phyloP scores from a whole-genome alignment of 306 rosid species.

The Arachis hypogaea region DNA sequence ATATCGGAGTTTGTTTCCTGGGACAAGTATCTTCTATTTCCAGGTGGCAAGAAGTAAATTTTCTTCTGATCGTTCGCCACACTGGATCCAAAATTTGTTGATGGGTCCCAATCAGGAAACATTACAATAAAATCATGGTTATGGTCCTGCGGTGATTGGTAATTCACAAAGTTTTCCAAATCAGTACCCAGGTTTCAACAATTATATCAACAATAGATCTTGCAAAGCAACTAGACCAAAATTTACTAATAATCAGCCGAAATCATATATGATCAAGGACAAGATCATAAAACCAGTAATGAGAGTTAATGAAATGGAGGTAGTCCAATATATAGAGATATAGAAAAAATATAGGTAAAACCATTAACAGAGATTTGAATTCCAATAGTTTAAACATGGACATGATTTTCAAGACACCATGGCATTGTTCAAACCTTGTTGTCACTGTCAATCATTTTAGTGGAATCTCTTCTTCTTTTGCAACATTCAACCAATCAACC shows the following conservation, averaged over 20 bases:
- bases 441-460: no score
- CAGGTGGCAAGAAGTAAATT: conserved; percentile 43
- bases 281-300: no score
- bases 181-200: conserved; percentile 23
- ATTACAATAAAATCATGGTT: conserved; percentile 78
- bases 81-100: conserved; percentile 38
- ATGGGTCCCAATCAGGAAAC: conserved; percentile 93
- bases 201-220: conserved; percentile 17
- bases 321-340: no score
- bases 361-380: no score
- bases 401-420: no score
- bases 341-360: no score
- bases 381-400: no score
- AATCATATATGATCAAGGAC: not conserved
- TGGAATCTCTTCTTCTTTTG: no score
- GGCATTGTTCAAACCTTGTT: no score
- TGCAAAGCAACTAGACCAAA: conserved; percentile 1
- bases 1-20: conserved; percentile 43
- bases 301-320: no score
- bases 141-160: conserved; percentile 69
- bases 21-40: conserved; percentile 54
- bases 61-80: conserved; percentile 39
- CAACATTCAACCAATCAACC: no score
- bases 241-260: not conserved
- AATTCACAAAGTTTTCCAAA: conserved; percentile 5